Conservation (phyloP, 805 yeast genomes). For the Monosporozyma siamensis region DNA sequence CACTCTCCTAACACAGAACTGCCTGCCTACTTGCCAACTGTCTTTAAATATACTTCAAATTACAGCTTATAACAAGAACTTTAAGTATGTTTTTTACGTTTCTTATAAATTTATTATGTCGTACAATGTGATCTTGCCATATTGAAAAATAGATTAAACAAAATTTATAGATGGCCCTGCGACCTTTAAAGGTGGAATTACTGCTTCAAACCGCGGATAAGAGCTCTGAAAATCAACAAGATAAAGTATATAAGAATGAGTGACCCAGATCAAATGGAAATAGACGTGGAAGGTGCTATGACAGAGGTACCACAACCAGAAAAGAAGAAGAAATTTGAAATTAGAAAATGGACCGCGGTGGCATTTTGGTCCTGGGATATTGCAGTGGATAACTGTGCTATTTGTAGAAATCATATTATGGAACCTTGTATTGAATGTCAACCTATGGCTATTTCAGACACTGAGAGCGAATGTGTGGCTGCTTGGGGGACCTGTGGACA, state of each 20-base stretch:
- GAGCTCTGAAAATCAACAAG: too few relatives aligned
- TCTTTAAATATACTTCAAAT: too few relatives aligned
- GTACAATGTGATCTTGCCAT: background rate
- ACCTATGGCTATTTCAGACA: slow-evolving; percentile 56
- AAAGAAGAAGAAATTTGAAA: slow-evolving; percentile 69
- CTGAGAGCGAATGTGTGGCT: slow-evolving; percentile 74
- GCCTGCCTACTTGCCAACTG: too few relatives aligned
- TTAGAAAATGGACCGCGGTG: slow-evolving; percentile 97
- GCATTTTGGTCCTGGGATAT: slow-evolving; percentile 99
- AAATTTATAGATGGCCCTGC: too few relatives aligned
- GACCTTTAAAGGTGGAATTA: too few relatives aligned
- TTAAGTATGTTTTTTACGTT: too few relatives aligned
- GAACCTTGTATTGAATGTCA: slow-evolving; percentile 97
- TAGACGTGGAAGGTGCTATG: slow-evolving; percentile 13
- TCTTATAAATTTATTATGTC: background rate
- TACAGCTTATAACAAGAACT: too few relatives aligned
- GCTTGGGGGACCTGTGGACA: slow-evolving; percentile 98
- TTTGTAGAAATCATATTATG: slow-evolving; percentile 96
- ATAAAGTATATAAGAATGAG: slow-evolving; percentile 15
- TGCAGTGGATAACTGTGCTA: slow-evolving; percentile 92
- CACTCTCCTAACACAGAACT: too few relatives aligned
- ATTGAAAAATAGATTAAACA: too few relatives aligned
- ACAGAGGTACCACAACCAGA: background rate
- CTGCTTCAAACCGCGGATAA: too few relatives aligned
- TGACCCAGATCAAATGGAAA: slow-evolving; percentile 20